Conservation (phyloP, 176 grass and related monocot genomes). For the Themeda triandra region DNA sequence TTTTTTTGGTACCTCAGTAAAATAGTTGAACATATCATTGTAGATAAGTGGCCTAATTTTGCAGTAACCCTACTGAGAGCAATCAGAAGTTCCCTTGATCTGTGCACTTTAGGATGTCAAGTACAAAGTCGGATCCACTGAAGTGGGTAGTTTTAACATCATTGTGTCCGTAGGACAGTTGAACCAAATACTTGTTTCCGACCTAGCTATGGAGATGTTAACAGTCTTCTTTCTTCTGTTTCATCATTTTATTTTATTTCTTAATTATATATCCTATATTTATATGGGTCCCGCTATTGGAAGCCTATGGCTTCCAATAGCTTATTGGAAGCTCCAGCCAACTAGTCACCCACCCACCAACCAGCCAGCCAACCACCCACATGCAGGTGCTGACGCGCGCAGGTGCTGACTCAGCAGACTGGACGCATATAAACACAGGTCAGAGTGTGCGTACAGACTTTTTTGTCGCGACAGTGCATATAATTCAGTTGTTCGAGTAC, state of each 20-base stretch:
- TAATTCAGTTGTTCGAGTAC: too few species aligned
- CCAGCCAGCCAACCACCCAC: too few species aligned
- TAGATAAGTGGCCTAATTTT: slow-evolving; percentile 14
- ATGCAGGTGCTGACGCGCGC: too few species aligned
- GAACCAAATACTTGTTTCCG: not conserved
- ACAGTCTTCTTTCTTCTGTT: not conserved
- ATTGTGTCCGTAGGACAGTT: not conserved
- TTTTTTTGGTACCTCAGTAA: slow-evolving; percentile 1
- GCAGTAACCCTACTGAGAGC: slow-evolving; percentile 5
- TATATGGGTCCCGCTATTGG: too few species aligned
- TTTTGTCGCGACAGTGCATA: too few species aligned
- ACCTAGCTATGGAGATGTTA: not conserved
- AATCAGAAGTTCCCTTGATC: not conserved
- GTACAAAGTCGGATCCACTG: not conserved
- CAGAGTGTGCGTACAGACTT: too few species aligned
- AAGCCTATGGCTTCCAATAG: too few species aligned
- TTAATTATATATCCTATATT: not conserved
- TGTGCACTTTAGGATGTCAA: slow-evolving; percentile 10
- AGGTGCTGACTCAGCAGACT: too few species aligned
- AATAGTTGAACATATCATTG: not conserved
- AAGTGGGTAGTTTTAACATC: not conserved
- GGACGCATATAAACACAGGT: too few species aligned
- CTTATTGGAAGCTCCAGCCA: too few species aligned
- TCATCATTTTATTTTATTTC: not conserved
- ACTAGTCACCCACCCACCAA: too few species aligned